Evolutionary conservation across 345 rosid species (phyloP).

Genomic region (Pseudoturritis turrita): DNA sequence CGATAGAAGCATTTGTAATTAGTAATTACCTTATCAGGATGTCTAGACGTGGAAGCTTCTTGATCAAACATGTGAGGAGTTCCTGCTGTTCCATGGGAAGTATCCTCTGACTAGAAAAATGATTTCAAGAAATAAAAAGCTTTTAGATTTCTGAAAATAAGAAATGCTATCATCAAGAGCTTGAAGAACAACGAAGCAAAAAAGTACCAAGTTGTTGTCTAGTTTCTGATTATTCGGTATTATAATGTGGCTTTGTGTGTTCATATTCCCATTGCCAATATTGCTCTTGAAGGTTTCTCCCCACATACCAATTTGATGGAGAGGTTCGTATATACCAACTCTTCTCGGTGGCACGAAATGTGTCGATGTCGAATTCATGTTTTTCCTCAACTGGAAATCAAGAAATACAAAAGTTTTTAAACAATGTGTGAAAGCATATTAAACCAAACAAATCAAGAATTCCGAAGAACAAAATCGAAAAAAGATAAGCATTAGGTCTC

Average conservation of each 20-base stretch:
- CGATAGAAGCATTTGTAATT: not conserved
- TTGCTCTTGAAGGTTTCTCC: slow-evolving; percentile 56
- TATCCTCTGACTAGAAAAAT: slow-evolving; percentile 72
- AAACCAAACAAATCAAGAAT: not conserved
- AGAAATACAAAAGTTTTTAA: not conserved
- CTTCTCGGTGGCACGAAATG: slow-evolving; percentile 75
- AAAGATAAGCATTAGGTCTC: not conserved
- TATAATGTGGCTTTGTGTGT: slow-evolving; percentile 44
- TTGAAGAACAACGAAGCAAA: not conserved
- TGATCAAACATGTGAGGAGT: slow-evolving; percentile 65
- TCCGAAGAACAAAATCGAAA: not conserved
- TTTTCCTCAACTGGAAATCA: slow-evolving; percentile 12
- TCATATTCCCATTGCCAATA: slow-evolving; percentile 40
- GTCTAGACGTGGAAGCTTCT: slow-evolving; percentile 59
- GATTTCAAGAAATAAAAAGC: not conserved
- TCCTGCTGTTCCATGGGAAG: slow-evolving; percentile 63
- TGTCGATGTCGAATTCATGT: slow-evolving; percentile 71
- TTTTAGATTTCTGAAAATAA: not conserved
- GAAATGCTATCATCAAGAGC: not conserved
- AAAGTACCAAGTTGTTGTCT: slow-evolving; percentile 57
- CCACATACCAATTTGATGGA: slow-evolving; percentile 85
- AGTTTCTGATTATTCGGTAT: slow-evolving; percentile 51
- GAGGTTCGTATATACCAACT: slow-evolving; percentile 68
- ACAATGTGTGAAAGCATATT: not conserved
- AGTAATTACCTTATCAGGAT: slow-evolving; percentile 56